phyloP scores from a whole-genome alignment of 192 early-diverging fungal genomes.

The Entomortierella beljakovae region DNA sequence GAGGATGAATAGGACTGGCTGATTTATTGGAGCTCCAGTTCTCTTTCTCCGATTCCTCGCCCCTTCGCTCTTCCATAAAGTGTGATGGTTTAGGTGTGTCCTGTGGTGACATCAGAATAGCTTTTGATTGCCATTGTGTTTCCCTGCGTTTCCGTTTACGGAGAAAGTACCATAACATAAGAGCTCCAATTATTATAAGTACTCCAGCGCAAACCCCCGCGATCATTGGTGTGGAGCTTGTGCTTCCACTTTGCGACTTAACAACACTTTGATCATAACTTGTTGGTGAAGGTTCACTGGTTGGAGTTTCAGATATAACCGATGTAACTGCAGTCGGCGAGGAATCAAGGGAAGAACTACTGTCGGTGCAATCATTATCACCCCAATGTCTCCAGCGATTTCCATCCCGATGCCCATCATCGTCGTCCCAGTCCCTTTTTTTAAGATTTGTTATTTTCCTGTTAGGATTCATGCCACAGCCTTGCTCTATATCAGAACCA shows the following conservation, averaged over 20 bases:
- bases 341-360: background rate
- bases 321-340: background rate
- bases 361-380: background rate
- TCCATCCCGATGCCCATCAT: background rate
- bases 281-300: background rate
- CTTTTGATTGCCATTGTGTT: constrained; percentile 4
- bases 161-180: constrained; percentile 14
- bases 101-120: constrained; percentile 10
- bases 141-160: constrained; percentile 3
- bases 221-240: constrained; percentile 4
- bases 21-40: background rate
- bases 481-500: too few relatives aligned
- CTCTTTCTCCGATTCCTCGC: background rate
- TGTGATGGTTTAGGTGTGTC: background rate
- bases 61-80: background rate
- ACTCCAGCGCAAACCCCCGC: constrained; percentile 1
- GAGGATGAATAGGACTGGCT: background rate
- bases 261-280: background rate
- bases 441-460: background rate
- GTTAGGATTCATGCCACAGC: background rate
- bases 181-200: background rate
- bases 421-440: background rate
- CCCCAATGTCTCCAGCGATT: background rate
- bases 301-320: background rate
- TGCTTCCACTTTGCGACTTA: background rate